Base-by-base conservation (phyloP, 2,329 filamentous ascomycete species). In the Diatrype stigma region DNA sequence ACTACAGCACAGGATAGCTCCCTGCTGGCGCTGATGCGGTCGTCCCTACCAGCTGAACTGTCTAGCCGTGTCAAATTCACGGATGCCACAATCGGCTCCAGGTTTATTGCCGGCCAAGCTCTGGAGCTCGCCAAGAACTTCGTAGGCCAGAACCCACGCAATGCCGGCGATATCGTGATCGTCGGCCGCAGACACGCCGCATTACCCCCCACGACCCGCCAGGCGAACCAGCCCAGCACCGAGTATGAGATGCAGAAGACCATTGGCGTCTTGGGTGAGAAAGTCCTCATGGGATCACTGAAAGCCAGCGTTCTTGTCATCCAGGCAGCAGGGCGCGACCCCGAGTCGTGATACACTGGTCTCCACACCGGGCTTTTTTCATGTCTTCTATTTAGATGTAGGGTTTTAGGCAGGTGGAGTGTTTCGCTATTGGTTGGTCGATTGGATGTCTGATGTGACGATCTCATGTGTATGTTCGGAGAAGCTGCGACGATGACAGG, bases 111-210 rank as follows among this genome's bases (percentile, higher is more conserved):
- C 6, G 61, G 65, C 1, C 75, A 76, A 51, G 73, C 78, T 1
- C 55, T 87, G 1, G 70, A 75, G 6, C 68, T 77, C 4, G 86
- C 86, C 0, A 75, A 76, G 47, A 67, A 74, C 26, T 82, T 85
- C 48, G 75, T 90, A 2, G 81, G 80, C 0, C 78, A 81, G 52
- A 76, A 78, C 17, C 74, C 78, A 0, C 78, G 75, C 62, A 90
- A 89, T 58, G 83, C 84, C 0, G 87, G 87, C 2, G 87, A 90
- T 62, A 72, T 92, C 21, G 73, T 92, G 16, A 75, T 92, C 1
- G 70, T 90, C 12, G 87, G 87, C 0, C 74, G 85, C 38, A 66
- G 73, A 40, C 74, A 78, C 54, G 63, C 70, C 22, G 59, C 32
- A n/a, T 46, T 67, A 52, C 23, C 62, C 62, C 48, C 30, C 54